These are phyloP conservation scores for Chaetoceros tenuissimus DNA, from an alignment of 108 stramenopile genomes.

Conservation along the genomic window DNA sequence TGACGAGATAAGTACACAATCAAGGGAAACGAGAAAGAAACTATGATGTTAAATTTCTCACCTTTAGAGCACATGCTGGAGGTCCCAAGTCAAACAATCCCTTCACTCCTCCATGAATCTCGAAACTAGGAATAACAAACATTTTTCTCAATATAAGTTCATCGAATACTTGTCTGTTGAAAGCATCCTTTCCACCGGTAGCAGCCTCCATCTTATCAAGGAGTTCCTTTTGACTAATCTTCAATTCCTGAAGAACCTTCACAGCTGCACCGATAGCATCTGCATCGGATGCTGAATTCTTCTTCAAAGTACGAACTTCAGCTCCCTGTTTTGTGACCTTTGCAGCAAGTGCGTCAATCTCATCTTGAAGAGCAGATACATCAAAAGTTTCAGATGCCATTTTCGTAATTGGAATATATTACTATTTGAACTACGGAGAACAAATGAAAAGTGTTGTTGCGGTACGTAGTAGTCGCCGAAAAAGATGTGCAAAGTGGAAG, in stretches of 20 bases:
- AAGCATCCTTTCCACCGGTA: conserved; percentile 28
- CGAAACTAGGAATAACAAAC: conserved; percentile 98
- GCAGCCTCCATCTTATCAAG: conserved; percentile 29
- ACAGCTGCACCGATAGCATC: conserved; percentile 76
- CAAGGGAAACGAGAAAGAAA: not conserved
- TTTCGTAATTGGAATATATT: no score
- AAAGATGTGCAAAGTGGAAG: no score
- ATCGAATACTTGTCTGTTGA: conserved; percentile 90
- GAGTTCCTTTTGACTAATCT: conserved; percentile 50
- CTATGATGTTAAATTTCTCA: conserved; percentile 13
- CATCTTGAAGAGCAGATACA: conserved; percentile 45
- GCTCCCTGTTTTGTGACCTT: conserved; percentile 82
- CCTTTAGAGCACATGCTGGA: conserved; percentile 94
- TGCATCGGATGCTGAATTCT: conserved; percentile 64
- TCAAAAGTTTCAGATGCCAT: no score
- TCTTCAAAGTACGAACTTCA: conserved; percentile 74
- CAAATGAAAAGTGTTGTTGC: no score
- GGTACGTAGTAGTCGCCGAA: no score
- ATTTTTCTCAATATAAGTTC: conserved; percentile 94
- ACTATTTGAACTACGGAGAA: no score
- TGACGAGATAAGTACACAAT: not conserved
- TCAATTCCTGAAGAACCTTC: conserved; percentile 61
- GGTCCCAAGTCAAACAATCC: conserved; percentile 99
- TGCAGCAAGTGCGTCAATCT: conserved; percentile 78
- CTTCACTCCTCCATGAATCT: conserved; percentile 98